A percentile compares a stretch with the other conserved stretches of the same genome.
phyloP scores from a whole-genome alignment of 2,329 filamentous ascomycete species.

The Sodiomyces alkalinus region DNA sequence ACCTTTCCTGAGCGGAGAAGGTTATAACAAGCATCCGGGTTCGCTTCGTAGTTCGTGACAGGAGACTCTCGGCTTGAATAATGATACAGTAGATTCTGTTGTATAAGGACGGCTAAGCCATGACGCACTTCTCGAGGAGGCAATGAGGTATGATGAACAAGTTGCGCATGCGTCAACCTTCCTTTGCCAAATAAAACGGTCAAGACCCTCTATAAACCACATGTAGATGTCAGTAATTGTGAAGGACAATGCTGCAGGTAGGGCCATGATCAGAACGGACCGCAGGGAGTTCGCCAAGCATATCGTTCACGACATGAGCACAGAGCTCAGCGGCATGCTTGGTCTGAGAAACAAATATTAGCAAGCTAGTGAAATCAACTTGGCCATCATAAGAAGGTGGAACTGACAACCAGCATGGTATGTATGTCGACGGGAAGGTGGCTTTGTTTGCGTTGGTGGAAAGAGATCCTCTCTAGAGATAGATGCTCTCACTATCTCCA shows the following conservation, averaged over 20 bases:
- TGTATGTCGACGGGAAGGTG: too few relatives aligned
- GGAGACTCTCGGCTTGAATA: constrained; percentile 46
- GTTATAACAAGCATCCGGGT: constrained; percentile 65
- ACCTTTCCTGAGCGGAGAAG: constrained; percentile 72
- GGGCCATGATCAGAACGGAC: too few relatives aligned
- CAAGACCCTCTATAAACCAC: constrained; percentile 57
- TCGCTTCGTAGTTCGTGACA: constrained; percentile 68
- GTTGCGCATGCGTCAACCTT: constrained; percentile 53
- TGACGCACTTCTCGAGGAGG: constrained; percentile 62
- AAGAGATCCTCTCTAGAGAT: constrained; percentile 57
- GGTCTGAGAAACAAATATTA: constrained; percentile 29
- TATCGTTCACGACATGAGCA: constrained; percentile 73
- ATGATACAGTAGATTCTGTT: constrained; percentile 75
- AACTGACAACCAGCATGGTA: constrained; percentile 33
- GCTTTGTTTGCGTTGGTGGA: too few relatives aligned
- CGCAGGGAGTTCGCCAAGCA: constrained; percentile 81
- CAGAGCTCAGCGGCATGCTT: constrained; percentile 78
- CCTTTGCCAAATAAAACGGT: constrained; percentile 64
- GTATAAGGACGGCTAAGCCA: constrained; percentile 70
- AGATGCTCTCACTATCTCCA: constrained; percentile 67
- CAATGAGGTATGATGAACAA: constrained; percentile 59
- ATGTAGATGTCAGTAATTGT: constrained; percentile 5
- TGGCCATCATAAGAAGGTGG: constrained; percentile 2
- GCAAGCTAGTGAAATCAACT: constrained; percentile 3
- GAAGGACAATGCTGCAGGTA: too few relatives aligned